phyloP scores from a whole-genome alignment of 331 rosid species.

The Quercus tomentella region DNA sequence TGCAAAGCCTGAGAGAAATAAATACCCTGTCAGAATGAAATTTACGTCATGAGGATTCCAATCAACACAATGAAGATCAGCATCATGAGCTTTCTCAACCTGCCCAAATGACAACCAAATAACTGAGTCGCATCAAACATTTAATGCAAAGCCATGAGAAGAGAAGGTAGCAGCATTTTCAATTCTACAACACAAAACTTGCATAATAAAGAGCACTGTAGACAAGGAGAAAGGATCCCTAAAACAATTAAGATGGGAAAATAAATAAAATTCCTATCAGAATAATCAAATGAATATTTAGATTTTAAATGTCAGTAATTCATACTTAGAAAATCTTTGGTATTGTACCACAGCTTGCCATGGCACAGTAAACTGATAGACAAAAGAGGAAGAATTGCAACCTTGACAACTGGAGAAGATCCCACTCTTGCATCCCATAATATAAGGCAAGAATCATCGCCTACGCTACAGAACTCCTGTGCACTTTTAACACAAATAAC shows the following conservation, averaged over 20 bases:
- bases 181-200: neutral
- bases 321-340: neutral
- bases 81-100: constrained; percentile 48
- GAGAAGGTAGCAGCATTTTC: neutral
- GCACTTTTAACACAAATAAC: constrained; percentile 61
- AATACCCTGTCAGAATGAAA: constrained; percentile 44
- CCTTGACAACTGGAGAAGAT: constrained; percentile 81
- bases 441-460: constrained; percentile 96
- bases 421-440: constrained; percentile 98
- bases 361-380: neutral
- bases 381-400: constrained; percentile 12
- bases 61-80: constrained; percentile 48
- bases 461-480: constrained; percentile 99
- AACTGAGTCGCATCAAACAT: neutral
- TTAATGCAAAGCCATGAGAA: neutral
- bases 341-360: neutral
- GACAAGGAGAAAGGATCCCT: neutral
- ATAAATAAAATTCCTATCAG: neutral
- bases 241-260: neutral
- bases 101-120: constrained; percentile 12
- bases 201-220: neutral
- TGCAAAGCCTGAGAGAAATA: neutral
- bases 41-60: constrained; percentile 45
- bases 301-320: neutral
- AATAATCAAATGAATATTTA: neutral